Conservation (phyloP, 1,284 basidiomycete species). For the Amylostereum areolatum region DNA sequence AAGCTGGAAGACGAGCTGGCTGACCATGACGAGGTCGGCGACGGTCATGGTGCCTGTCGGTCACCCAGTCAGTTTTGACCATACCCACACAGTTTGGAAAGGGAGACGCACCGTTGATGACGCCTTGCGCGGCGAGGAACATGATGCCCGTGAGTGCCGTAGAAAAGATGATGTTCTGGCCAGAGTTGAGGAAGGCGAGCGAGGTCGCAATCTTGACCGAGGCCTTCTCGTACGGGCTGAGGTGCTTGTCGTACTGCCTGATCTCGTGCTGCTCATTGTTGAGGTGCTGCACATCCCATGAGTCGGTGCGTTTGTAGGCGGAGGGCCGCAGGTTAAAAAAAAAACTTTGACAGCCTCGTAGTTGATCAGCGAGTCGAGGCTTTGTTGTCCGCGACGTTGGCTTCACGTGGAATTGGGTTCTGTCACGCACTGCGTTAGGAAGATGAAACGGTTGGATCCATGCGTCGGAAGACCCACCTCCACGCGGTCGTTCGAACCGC, state of each 20-base stretch:
- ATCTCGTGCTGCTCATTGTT: conserved; percentile 95
- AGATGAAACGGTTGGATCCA: too few species aligned
- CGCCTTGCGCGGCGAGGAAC: conserved; percentile 94
- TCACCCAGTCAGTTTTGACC: background rate
- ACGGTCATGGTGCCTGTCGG: conserved; percentile 89
- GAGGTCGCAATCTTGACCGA: conserved; percentile 95
- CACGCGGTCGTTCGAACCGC: conserved; percentile 94
- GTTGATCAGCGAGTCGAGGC: conserved; percentile 93
- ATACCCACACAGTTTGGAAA: too few species aligned
- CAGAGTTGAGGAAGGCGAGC: conserved; percentile 90
- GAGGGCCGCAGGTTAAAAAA: too few species aligned
- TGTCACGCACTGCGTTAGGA: too few species aligned
- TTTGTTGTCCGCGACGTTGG: conserved; percentile 95
- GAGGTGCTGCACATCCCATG: conserved; percentile 72
- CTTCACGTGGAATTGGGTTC: conserved; percentile 89
- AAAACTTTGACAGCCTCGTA: conserved; percentile 96
- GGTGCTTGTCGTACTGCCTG: conserved; percentile 86
- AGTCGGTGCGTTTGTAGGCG: background rate
- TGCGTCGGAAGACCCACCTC: conserved; percentile 61
- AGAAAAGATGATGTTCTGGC: conserved; percentile 95
- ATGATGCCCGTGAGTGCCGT: conserved; percentile 91
- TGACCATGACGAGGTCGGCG: conserved; percentile 97
- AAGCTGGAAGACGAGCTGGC: conserved; percentile 98
- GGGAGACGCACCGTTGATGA: conserved; percentile 76
- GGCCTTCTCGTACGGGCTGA: conserved; percentile 85